Evolutionary conservation across 169 alveolate genomes (phyloP), one percentile per base, ranked within the genome.

Genomic region (Plasmodium knowlesi): DNA sequence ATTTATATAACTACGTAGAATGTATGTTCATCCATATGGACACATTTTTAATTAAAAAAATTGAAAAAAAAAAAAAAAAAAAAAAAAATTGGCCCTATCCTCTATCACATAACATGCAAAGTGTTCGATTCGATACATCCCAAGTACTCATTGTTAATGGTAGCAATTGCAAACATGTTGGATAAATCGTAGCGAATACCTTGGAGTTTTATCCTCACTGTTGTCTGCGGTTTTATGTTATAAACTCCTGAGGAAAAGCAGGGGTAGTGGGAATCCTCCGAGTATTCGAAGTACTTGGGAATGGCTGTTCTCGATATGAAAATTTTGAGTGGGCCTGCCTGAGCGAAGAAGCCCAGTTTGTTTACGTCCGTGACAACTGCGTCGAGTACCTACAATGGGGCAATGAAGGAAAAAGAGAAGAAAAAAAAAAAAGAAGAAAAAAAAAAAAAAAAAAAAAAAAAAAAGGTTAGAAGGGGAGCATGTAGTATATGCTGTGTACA

Each of bases 261-360:
- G 14, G 98, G 98, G 82, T 96, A 88, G 12, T 97, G 96, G 19
- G 98, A 95, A 72, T 97, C 98, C 80, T 97, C 97, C 39, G 96
- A 96, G 89, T 97, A 97, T 19, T 95, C 97, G 84, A 96, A 97
- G 81, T 96, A 95, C 46, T 98, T 97, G 6, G 98, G 98, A 43
- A 97, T 96, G 30, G 99, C 97, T 14, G 98, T 97, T 57, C 98
- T 95, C 72, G 98, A 97, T 41, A 98, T 98, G 90, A 98, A 98
- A 14, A 97, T 98, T 96, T 97, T 97, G 73, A 98, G 89, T 5
- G 99, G 99, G n/a, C 99, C 99, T 70, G 98, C 98, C 80, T 98
- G 98, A 1, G 98, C 99, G 53, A 98, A 97, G 84, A 97, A 95
- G 9, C 99, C 99, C 14, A 98, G 95, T 80, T 97, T 97, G 95